Conservation (phyloP, 306 rosid species). For the Alnus rubra region DNA sequence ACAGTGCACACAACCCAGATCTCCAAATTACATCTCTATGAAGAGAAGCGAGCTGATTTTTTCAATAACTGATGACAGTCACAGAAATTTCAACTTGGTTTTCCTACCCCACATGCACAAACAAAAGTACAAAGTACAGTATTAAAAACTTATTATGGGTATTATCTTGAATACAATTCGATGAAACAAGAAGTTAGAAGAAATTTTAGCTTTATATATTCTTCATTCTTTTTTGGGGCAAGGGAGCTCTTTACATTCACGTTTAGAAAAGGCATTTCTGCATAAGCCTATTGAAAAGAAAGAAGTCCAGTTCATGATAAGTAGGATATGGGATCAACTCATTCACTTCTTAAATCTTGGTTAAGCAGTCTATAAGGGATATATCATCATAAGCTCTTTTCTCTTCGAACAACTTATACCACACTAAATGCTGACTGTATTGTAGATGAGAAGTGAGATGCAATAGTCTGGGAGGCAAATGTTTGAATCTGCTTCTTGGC, state of each 20-base stretch:
- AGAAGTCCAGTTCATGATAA: not conserved
- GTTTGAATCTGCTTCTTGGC: slow-evolving; percentile 95
- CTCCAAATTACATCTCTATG: not conserved
- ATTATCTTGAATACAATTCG: not conserved
- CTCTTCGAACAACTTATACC: slow-evolving; percentile 42
- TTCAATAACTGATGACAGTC: not conserved
- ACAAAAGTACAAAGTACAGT: not conserved
- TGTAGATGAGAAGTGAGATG: slow-evolving; percentile 74
- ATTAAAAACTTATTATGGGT: not conserved
- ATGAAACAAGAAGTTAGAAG: not conserved
- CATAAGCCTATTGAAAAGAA: not conserved
- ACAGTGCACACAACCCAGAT: not conserved
- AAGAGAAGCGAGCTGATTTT: not conserved
- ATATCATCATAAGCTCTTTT: not conserved
- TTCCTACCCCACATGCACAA: not conserved
- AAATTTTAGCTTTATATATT: not conserved
- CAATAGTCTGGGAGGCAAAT: slow-evolving; percentile 79
- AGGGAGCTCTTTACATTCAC: not conserved
- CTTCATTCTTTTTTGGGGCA: not conserved
- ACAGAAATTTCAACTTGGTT: not conserved
- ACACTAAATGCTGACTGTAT: slow-evolving; percentile 80
- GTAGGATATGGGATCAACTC: not conserved
- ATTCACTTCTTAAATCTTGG: not conserved
- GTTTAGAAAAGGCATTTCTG: not conserved
- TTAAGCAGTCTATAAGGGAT: not conserved